A percentile compares a stretch with the other conserved stretches of the same genome.
These are phyloP conservation scores for Backusella macrospora DNA, from an alignment of 192 early-diverging fungal species.

Conservation along the genomic window DNA sequence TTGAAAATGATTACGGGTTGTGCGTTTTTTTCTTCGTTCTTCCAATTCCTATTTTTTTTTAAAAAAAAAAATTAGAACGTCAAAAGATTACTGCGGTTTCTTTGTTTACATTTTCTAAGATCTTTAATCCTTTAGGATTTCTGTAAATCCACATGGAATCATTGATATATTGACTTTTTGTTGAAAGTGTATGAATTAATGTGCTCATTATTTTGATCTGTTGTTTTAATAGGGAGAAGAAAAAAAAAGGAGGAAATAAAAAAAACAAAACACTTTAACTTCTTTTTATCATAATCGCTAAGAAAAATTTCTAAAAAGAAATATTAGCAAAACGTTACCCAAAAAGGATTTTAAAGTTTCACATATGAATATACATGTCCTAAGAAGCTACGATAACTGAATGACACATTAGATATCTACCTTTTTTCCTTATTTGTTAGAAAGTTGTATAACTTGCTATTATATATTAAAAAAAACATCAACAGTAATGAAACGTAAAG, in stretches of 20 bases:
- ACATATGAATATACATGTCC: not conserved
- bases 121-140: slow-evolving; percentile 17
- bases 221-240: not conserved
- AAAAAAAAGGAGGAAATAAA: not conserved
- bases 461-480: too few relatives aligned
- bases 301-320: not conserved
- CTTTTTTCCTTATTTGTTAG: too few relatives aligned
- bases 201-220: not conserved
- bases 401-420: too few relatives aligned
- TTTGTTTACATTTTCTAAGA: not conserved
- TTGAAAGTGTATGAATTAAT: not conserved
- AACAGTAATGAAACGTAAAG: too few relatives aligned
- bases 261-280: not conserved
- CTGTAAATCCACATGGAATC: slow-evolving; percentile 19
- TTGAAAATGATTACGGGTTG: not conserved
- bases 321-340: not conserved
- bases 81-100: not conserved
- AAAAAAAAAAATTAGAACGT: not conserved
- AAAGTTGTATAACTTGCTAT: too few relatives aligned
- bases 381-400: too few relatives aligned
- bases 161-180: not conserved
- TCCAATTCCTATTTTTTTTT: slow-evolving; percentile 1
- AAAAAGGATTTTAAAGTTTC: not conserved
- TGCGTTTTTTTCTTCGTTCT: slow-evolving; percentile 10
- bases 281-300: not conserved